Evolutionary conservation across 2,329 filamentous ascomycete species (phyloP).

Genomic region (Fusarium redolens): DNA sequence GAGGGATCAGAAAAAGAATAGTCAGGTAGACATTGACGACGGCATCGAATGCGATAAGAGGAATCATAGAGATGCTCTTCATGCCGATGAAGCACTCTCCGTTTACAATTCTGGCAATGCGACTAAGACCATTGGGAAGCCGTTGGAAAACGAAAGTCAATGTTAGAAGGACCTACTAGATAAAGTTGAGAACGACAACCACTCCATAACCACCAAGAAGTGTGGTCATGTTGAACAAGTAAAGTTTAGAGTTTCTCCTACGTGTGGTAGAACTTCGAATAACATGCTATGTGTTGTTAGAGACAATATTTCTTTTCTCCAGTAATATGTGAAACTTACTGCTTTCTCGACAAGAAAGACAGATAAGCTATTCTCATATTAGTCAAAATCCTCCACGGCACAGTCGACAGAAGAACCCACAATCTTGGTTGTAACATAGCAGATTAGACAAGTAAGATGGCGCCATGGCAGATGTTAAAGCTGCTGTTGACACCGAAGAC

Average conservation of each 20-base stretch:
- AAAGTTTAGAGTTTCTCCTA: slow-evolving; percentile 67
- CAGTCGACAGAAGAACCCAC: neutral
- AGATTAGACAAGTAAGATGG: slow-evolving; percentile 71
- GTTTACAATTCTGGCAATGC: slow-evolving; percentile 66
- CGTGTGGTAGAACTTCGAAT: slow-evolving; percentile 64
- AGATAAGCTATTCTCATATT: slow-evolving; percentile 60
- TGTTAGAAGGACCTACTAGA: slow-evolving; percentile 60
- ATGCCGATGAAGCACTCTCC: slow-evolving; percentile 72
- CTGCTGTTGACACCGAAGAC: slow-evolving; percentile 67
- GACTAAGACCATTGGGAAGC: slow-evolving; percentile 51
- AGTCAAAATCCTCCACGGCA: neutral
- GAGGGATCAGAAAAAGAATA: slow-evolving; percentile 69
- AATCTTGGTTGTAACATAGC: slow-evolving; percentile 73
- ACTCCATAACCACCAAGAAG: slow-evolving; percentile 61
- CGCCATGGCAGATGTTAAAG: slow-evolving; percentile 63
- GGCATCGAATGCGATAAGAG: slow-evolving; percentile 70
- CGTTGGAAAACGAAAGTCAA: neutral
- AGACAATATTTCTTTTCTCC: too few species aligned
- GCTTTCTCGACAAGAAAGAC: slow-evolving; percentile 73
- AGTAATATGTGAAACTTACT: slow-evolving; percentile 51
- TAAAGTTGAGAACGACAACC: slow-evolving; percentile 68
- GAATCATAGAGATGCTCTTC: slow-evolving; percentile 67
- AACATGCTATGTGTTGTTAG: slow-evolving; percentile 58
- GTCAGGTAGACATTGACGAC: slow-evolving; percentile 73
- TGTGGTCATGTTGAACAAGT: slow-evolving; percentile 70